Evolutionary conservation across 2,329 filamentous ascomycete genomes (phyloP), one percentile per base, ranked within the genome.

Genomic region (Fusarium scirpi): DNA sequence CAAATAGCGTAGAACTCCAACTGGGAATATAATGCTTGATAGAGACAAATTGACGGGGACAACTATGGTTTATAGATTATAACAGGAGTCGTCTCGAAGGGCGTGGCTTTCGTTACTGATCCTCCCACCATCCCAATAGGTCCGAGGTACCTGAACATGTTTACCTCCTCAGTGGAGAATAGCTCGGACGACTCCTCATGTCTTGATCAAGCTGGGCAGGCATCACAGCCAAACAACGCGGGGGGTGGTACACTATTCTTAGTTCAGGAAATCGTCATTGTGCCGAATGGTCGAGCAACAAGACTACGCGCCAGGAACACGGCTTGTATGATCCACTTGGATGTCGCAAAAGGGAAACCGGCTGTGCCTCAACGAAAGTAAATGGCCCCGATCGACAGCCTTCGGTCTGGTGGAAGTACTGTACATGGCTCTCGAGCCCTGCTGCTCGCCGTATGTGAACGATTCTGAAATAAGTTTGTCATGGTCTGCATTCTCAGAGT

Each of bases 401-500:
- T 46, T 59, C 55, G 67, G 63, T 41, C 47, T 68, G 62, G 56
- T 34, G 49, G 54, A 69, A 59, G 58, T 66, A 55, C 45, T 29
- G 44, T 61, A 62, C 58, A 38, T 60, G 30, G 38, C 40, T 62
- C 60, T 70, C 53, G 66, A 32, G 43, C 30, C 48, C 46, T 69
- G 43, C 48, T 61, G 55, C 52, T 69, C 66, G 75, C 70, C 24
- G 15, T 40, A 46, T 64, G 62, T 64, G 67, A 74, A 67, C 62
- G 46, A 62, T 71, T 76, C 67, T 64, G 63, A 73, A 76, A 72
- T 73, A 65, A 65, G 74, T 76, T 76, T 76, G 74, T 76, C 74
- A 76, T 76, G 74, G 34, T 29, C 63, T 75, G 69, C 65, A 71
- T 59, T 67, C 55, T 57, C 45, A 65, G 65, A 63, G 58, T 71